These are phyloP conservation scores for Cladorrhinum samala DNA, from an alignment of 495 filamentous ascomycete species.

Conservation along the genomic window DNA sequence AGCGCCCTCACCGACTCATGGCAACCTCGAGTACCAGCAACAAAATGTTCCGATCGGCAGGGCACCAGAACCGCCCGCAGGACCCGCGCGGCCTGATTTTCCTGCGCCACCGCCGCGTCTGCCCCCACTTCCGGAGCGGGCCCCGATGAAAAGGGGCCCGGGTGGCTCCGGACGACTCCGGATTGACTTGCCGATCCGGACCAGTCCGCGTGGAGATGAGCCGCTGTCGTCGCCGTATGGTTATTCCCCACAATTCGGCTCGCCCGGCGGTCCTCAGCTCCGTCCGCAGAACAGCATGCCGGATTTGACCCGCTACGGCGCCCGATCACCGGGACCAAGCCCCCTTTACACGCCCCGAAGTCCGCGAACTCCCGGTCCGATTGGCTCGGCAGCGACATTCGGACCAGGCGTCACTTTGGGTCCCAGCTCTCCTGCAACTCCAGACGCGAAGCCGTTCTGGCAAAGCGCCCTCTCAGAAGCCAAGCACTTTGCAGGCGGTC, in stretches of 20 bases:
- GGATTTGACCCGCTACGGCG: slow-evolving; percentile 1
- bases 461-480: slow-evolving; percentile 49
- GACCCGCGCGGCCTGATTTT: background rate
- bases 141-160: background rate
- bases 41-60: too few species aligned
- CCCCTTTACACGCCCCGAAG: background rate
- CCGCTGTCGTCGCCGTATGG: background rate
- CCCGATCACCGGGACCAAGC: background rate
- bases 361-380: background rate
- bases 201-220: background rate
- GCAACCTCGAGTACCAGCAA: too few species aligned
- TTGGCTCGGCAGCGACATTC: slow-evolving; percentile 10
- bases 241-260: background rate
- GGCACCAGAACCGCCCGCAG: background rate
- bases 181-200: background rate
- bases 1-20: too few species aligned
- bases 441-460: slow-evolving; percentile 22
- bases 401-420: slow-evolving; percentile 5
- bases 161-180: background rate
- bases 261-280: background rate
- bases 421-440: background rate
- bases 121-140: slow-evolving; percentile 1
- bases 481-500: slow-evolving; percentile 55
- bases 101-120: background rate
- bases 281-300: slow-evolving; percentile 1